Percentiles rank a stretch among this genome's conserved stretches.
These are phyloP conservation scores for Trichocladium antarcticum DNA, from an alignment of 495 filamentous ascomycete genomes.

Conservation along the genomic window DNA sequence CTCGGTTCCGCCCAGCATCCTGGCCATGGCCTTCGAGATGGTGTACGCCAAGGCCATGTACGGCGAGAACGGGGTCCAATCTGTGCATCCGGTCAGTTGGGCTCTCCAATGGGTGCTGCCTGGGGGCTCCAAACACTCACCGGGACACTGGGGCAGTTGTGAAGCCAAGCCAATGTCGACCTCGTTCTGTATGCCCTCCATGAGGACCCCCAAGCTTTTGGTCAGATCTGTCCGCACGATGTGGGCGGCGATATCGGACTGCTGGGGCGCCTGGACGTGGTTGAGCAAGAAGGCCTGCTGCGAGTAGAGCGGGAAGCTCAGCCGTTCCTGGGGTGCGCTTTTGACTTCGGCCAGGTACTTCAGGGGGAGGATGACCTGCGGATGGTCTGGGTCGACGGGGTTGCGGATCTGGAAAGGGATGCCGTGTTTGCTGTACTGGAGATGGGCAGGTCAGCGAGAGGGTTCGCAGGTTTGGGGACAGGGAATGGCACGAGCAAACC, in stretches of 20 bases:
- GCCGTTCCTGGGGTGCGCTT: background rate
- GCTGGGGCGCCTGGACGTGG: background rate
- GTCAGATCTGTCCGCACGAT: background rate
- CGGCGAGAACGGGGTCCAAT: background rate
- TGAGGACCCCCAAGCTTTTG: background rate
- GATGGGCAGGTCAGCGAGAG: too few species aligned
- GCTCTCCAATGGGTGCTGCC: too few species aligned
- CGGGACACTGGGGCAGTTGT: background rate
- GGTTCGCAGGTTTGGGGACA: background rate
- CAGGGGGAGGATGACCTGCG: background rate
- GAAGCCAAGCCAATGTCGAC: background rate
- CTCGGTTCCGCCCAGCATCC: background rate
- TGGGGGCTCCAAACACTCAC: background rate
- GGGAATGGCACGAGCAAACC: background rate
- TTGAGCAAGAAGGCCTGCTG: background rate
- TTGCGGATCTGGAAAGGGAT: background rate
- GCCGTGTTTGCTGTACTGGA: background rate
- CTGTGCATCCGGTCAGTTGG: background rate
- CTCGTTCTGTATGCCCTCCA: background rate
- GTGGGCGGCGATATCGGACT: background rate
- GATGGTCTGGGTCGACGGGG: background rate
- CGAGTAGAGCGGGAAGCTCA: background rate
- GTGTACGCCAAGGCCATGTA: background rate
- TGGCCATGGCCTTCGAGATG: background rate
- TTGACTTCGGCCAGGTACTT: slow-evolving; percentile 7